Base-by-base conservation (phyloP, 1,284 basidiomycete genomes). In the Gomphus bonarii region DNA sequence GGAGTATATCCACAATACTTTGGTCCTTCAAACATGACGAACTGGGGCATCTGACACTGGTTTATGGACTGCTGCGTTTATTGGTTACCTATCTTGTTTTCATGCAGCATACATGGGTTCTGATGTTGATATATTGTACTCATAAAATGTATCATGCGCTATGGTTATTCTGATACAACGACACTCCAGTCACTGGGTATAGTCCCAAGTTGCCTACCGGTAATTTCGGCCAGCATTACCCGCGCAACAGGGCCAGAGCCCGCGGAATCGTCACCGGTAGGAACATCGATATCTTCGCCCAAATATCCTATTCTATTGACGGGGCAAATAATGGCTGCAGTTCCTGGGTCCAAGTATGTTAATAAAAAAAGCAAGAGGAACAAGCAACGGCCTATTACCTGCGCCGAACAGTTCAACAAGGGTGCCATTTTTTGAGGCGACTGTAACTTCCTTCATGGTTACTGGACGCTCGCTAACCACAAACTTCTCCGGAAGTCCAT, bases 361-460 rank as follows among this genome's bases (percentile, higher is more conserved):
- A 77, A 20, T 4, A 50, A 58, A 50, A 25, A 48, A 60, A 31
- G 30, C 18, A n/a, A 46, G 12, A 28, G 33, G 12, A 8, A 52
- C 7, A 47, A 14, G 28, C 46, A 40, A 43, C 18, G 11, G 20
- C 20, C 22, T 8, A 52, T 66, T 78, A 72, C 92, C 95, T 20
- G 89, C 77, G 52, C 95, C 97, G 67, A 99, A 99, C 62, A 97
- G 81, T 72, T 99, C 95, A 25, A 91, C 76, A 35, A 99, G 78
- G 14, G 73, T 75, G 10, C 92, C 91, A 16, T 79, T 70, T 61
- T 81, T 67, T 33, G 82, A 79, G 3, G 91, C 90, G 36, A 80
- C 76, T 63, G 87, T 81, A 46, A 99, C 76, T 69, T 99, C 95
- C 50, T 73, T 73, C 92, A 99, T 99, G 43, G 83, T 86, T 58